Percentiles rank a stretch among this genome's conserved stretches.
Evolutionary conservation across 495 filamentous ascomycete genomes (phyloP).

Genomic region (Aspergillus olivimuriae): DNA sequence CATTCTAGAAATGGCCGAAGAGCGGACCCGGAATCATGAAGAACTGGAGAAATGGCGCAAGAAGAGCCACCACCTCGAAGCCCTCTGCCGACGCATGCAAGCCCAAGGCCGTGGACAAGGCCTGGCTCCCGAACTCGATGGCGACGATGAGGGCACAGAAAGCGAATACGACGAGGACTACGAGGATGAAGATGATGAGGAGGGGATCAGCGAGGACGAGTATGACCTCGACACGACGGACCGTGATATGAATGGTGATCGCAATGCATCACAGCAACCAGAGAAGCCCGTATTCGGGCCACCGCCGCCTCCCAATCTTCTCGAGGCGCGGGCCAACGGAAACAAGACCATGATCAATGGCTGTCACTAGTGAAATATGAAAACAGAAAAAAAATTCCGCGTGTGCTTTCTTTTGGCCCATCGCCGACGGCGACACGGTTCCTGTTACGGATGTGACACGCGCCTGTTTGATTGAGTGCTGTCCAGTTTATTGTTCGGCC

Average conservation of each 20-base stretch:
- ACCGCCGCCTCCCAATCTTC: constrained; percentile 47
- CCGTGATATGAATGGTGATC: constrained; percentile 25
- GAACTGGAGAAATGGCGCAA: constrained; percentile 76
- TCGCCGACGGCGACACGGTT: background rate
- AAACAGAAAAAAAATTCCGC: background rate
- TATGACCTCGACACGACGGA: constrained; percentile 57
- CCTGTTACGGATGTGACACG: constrained; percentile 2
- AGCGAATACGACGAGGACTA: constrained; percentile 67
- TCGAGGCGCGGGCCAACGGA: constrained; percentile 41
- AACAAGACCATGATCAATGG: constrained; percentile 44
- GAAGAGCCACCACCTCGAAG: constrained; percentile 88
- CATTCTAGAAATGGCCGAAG: constrained; percentile 97
- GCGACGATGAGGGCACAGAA: constrained; percentile 65
- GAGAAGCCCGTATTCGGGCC: constrained; percentile 48
- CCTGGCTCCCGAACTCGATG: constrained; percentile 52
- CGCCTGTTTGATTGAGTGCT: background rate
- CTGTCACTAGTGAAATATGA: constrained; percentile 23
- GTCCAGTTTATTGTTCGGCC: constrained; percentile 3
- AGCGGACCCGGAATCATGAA: constrained; percentile 72
- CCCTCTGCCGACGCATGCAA: constrained; percentile 90
- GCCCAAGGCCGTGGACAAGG: constrained; percentile 72
- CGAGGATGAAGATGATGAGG: constrained; percentile 67
- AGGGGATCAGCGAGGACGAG: constrained; percentile 57
- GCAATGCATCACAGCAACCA: constrained; percentile 27
- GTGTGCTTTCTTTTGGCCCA: background rate